phyloP scores from a whole-genome alignment of 192 early-diverging fungal species.

The Lunasporangiospora selenospora region DNA sequence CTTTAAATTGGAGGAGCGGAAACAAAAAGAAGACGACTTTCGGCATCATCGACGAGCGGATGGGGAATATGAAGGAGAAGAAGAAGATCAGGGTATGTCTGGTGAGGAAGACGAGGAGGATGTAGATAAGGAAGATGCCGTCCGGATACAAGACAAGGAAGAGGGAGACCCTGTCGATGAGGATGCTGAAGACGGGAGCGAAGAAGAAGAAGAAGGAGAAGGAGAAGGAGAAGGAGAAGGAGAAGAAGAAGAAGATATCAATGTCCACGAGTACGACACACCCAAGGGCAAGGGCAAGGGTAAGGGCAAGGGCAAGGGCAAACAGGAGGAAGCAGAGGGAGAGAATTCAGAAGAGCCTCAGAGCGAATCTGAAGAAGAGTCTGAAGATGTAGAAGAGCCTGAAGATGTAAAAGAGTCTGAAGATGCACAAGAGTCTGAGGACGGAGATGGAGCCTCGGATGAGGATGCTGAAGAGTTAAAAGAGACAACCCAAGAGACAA shows the following conservation, averaged over 20 bases:
- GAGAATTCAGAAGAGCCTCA: no score
- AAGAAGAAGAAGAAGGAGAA: conserved; percentile 8
- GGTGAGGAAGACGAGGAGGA: conserved; percentile 7
- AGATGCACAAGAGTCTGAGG: no score
- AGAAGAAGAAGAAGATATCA: conserved; percentile 19
- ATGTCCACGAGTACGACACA: conserved; percentile 34
- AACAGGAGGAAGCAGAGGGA: no score
- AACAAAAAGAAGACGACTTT: neutral
- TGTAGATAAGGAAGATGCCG: conserved; percentile 4
- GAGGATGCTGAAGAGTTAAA: no score
- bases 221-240: neutral
- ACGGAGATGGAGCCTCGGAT: no score
- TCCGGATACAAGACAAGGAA: conserved; percentile 14
- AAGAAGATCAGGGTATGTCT: conserved; percentile 4
- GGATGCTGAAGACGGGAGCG: neutral
- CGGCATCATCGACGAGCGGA: neutral
- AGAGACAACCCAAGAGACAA: no score
- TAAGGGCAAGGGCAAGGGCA: no score
- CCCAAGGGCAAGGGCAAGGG: neutral
- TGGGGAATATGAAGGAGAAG: neutral
- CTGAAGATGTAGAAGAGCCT: no score
- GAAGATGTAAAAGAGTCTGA: no score
- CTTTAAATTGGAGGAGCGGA: conserved; percentile 1
- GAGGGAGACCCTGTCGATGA: neutral
- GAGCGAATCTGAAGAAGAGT: no score